Base-by-base conservation (phyloP, 106 monocot genomes). In the Alisma plantagoaquatica region DNA sequence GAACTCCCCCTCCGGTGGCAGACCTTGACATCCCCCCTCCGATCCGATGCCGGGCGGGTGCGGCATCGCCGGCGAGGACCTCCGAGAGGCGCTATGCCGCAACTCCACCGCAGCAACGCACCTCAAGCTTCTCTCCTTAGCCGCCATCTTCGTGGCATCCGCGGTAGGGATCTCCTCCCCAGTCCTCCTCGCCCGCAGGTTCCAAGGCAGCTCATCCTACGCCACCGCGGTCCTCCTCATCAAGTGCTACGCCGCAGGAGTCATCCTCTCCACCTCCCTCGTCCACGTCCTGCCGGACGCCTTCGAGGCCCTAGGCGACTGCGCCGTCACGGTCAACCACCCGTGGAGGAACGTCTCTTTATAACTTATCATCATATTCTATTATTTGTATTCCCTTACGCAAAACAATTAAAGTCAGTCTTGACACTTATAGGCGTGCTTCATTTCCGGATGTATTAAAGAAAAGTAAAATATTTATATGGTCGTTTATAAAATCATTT, bases 261-360 rank as follows among this genome's bases (percentile, higher is more conserved):
- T 94, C 43, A 80, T 94, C 63, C 75, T 94, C 52, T 83, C 93
- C 4, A 94, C 93, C 3, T 76, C 93, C 41, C 87, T 94, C 53
- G 93, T 94, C 61, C 93, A 94, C 47, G 93, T 94, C 57, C 77
- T 87, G 60, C 93, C 93, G 35, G 93, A 94, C 57, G 87, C 93
- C 53, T 80, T 74, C 83, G 71, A 41, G 54, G 79, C 83, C 44
- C 77, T 94, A 50, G 62, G 74, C 35, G 80, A 79, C 70, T 77
- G 83, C 67, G 76, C 70, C 57, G 61, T 94, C 18, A 71, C 83
- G 19, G 33, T 67, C 60, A 76, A 65, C 38, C 77, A 69, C 63
- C 93, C 77, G 16, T 87, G 76, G 83, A 68, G 72, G 41, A 83
- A 90, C 41, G 87, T 94, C 73, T 87, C 93, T 61, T 94, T 94